phyloP scores from a whole-genome alignment of 805 yeast species.

The Candida quercuum region DNA sequence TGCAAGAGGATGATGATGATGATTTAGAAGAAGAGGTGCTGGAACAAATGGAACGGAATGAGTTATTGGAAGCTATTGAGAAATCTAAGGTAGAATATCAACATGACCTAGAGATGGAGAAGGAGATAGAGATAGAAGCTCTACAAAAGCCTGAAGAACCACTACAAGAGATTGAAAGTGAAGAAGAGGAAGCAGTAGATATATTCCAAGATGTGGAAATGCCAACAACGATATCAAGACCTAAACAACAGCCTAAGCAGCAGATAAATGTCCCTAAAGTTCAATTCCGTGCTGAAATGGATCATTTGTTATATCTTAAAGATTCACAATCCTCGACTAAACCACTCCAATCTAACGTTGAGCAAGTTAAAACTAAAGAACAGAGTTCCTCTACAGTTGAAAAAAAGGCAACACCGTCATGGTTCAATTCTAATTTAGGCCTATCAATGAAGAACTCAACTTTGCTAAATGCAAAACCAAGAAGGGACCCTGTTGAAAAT shows the following conservation, averaged over 20 bases:
- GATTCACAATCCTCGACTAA: neutral
- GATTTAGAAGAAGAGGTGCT: slow-evolving; percentile 21
- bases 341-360: neutral
- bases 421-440: slow-evolving; percentile 18
- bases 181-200: slow-evolving; percentile 25
- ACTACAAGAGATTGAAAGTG: slow-evolving; percentile 27
- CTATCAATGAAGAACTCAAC: neutral
- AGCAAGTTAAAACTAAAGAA: neutral
- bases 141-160: slow-evolving; percentile 2
- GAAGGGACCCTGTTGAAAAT: slow-evolving; percentile 33
- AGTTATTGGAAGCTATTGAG: slow-evolving; percentile 34
- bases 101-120: slow-evolving; percentile 32
- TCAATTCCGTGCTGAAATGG: slow-evolving; percentile 15
- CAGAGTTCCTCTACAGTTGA: neutral
- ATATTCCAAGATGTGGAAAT: slow-evolving; percentile 23
- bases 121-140: slow-evolving; percentile 13
- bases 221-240: slow-evolving; percentile 8
- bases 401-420: slow-evolving; percentile 17
- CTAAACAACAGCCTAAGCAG: neutral
- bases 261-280: neutral
- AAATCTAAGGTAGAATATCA: slow-evolving; percentile 45
- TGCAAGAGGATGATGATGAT: slow-evolving; percentile 12
- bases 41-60: slow-evolving; percentile 27
- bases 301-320: slow-evolving; percentile 11
- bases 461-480: neutral